Conservation (phyloP, 345 rosid genomes). For the Lepidium didymum region DNA sequence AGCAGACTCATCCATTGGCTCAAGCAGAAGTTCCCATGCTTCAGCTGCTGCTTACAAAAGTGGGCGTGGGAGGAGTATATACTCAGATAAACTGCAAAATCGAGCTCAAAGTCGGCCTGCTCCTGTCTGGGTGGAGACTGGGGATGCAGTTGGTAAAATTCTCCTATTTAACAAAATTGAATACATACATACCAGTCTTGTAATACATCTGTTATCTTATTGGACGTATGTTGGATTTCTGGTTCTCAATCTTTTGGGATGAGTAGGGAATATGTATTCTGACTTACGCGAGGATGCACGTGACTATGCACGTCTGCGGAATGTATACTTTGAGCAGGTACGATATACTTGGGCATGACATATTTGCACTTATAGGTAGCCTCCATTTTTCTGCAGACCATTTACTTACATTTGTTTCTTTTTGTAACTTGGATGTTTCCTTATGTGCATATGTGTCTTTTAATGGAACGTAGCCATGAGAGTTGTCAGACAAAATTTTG, state of each 20-base stretch:
- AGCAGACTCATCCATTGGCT: conserved; percentile 63
- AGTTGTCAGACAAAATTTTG: background rate
- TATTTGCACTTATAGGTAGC: background rate
- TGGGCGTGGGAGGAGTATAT: conserved; percentile 60
- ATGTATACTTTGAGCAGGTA: conserved; percentile 92
- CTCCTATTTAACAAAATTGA: conserved; percentile 17
- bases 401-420: background rate
- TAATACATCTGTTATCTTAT: conserved; percentile 17
- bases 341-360: background rate
- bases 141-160: conserved; percentile 94
- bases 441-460: background rate
- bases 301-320: conserved; percentile 83
- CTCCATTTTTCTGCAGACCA: background rate
- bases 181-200: background rate
- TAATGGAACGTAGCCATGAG: background rate
- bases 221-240: background rate
- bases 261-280: conserved; percentile 74
- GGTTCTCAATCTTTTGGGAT: conserved; percentile 48
- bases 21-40: conserved; percentile 68
- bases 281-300: conserved; percentile 91
- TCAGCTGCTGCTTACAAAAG: conserved; percentile 45
- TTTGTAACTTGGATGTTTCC: background rate
- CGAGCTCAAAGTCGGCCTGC: conserved; percentile 61
- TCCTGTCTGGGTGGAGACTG: conserved; percentile 97
- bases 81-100: conserved; percentile 58